Base-by-base conservation (phyloP, 2,329 filamentous ascomycete species). In the Fusarium proliferatum region DNA sequence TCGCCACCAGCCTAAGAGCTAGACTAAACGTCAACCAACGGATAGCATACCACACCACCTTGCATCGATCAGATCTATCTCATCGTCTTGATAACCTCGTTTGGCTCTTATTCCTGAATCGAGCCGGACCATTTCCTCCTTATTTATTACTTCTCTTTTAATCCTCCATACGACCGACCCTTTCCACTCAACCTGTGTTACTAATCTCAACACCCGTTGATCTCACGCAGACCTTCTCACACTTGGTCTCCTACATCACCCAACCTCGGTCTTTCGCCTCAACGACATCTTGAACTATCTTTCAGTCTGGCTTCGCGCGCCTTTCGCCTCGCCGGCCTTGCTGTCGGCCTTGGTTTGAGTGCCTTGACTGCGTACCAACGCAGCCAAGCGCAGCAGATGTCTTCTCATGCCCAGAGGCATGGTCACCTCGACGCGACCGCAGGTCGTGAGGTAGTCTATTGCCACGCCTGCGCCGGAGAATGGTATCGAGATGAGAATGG, bases 381-480 rank as follows among this genome's bases (percentile, higher is more conserved):
- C 73, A 83, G 82, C 69, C 84, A 85, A 82, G 82, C 81, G 73
- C 79, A 81, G 67, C 79, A 81, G 67, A 85, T 85, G 84, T 80
- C 80, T 69, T 83, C 81, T 30, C 74, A 71, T 55, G 61, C 61
- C 42, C 66, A 66, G 30, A 61, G 60, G 49, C 75, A 76, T 38
- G 76, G 76, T 48, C 87, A 86, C 76, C 85, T 91, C 64, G 87
- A 89, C 79, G 86, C 86, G 72, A 83, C 81, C 28, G 77, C 81
- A 9, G 84, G 83, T 70, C 86, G 90, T 72, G 93, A 97, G 79
- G 89, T 96, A 73, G 92, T 98, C 61, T 97, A 89, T 82, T 99
- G 96, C 82, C 94, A 98, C 82, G 84, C 88, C 68, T 98, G 96
- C 84, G 81, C 88, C 59, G 84, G 93, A 72, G 92, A 97, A 81